Evolutionary conservation across 768 basidiomycete species (phyloP).

Genomic region (Hygrophorus pudorinus): DNA sequence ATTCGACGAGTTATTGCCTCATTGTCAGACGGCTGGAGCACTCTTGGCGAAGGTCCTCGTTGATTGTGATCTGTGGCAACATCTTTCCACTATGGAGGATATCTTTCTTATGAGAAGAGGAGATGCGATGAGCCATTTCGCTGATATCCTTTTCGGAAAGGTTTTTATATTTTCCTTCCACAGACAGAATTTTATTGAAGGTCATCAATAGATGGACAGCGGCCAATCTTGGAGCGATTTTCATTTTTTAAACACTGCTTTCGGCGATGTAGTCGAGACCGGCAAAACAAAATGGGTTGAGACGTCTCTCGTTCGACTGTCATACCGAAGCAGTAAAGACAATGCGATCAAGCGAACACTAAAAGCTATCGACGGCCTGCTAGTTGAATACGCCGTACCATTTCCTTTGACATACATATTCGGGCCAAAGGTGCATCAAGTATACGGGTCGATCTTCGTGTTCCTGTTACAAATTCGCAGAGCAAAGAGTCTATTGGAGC

Average conservation of each 20-base stretch:
- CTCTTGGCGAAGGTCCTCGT: conserved; percentile 48
- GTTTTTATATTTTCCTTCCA: conserved; percentile 24
- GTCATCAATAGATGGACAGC: conserved; percentile 56
- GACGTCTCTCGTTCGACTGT: conserved; percentile 59
- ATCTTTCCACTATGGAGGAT: conserved; percentile 56
- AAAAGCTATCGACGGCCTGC: conserved; percentile 53
- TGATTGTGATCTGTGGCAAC: conserved; percentile 56
- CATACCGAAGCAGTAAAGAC: conserved; percentile 46
- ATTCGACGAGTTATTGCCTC: conserved; percentile 52
- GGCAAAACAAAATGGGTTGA: conserved; percentile 50
- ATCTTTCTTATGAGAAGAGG: conserved; percentile 68
- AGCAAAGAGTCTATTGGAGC: conserved; percentile 62
- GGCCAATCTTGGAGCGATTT: conserved; percentile 68
- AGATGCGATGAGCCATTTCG: conserved; percentile 68
- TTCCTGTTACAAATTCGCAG: conserved; percentile 66
- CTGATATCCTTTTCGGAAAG: conserved; percentile 66
- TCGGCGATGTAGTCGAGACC: conserved; percentile 54
- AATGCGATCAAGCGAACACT: conserved; percentile 44
- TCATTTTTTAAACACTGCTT: conserved; percentile 74
- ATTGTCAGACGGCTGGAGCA: conserved; percentile 41
- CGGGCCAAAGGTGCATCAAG: conserved; percentile 40
- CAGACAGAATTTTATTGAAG: neutral
- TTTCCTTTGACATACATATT: conserved; percentile 79
- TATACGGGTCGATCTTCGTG: conserved; percentile 58
- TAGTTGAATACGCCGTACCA: conserved; percentile 71